Evolutionary conservation across 257 asterid species (phyloP), one percentile per base, ranked within the genome.

Genomic region (Orobanche coerulescens): DNA sequence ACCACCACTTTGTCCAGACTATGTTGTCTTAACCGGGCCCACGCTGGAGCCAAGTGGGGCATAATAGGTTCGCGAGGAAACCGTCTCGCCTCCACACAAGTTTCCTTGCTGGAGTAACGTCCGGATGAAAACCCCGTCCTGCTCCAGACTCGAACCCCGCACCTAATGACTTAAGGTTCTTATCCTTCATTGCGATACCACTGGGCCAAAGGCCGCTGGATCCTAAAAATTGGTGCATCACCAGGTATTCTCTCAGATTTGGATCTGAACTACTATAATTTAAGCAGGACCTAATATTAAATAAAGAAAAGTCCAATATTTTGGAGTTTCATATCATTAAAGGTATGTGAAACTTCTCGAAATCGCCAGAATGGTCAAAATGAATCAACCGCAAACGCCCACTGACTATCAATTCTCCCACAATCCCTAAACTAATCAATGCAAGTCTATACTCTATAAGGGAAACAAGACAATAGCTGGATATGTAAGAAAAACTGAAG

Each of bases 381-480:
- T 24, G 2, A 7, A 40, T 40, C 15, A 61, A 58, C 5, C 12
- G 25, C 39, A 25, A n/a, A 46, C 8, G 2, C 10, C 16, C 23
- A 64, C 7, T n/a, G n/a, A 39, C 18, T 14, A 50, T 20, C 12
- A 47, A 30, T 19, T 59, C 10, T 14, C 37, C 36, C 49, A 23
- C 18, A 36, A 20, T 18, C 16, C 28, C 33, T 50, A 40, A 37
- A 51, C 30, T 48, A 28, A 25, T 19, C 39, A 34, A n/a, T 31
- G 58, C 49, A 25, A 58, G 43, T 33, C 33, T 34, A 39, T 36
- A 50, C n/a, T 10, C 9, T 12, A 50, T 14, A 36, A 15, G 31
- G 3, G 9, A 34, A 61, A n/a, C n/a, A 57, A 13, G 40, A 51
- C 5, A 66, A 37, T 16, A 66, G 26, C 60, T 60, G 33, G 28